These are phyloP conservation scores for Lepiota brunneoincarnata DNA, from an alignment of 768 basidiomycete genomes.

Conservation along the genomic window DNA sequence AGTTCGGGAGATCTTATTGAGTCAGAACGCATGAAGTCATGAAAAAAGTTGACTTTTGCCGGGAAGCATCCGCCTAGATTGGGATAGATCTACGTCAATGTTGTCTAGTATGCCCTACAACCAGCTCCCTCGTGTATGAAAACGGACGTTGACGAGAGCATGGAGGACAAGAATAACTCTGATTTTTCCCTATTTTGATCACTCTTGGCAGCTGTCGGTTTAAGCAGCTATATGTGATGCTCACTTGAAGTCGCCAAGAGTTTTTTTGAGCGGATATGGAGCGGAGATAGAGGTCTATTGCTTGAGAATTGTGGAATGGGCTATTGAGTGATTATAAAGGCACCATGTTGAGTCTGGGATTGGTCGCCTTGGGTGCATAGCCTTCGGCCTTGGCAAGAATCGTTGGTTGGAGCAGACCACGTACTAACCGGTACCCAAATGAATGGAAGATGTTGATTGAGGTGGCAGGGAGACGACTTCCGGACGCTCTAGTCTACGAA, in stretches of 20 bases:
- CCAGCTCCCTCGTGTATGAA: conserved; percentile 8
- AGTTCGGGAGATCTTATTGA: conserved; percentile 9
- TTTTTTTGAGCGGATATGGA: conserved; percentile 21
- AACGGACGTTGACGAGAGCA: background rate
- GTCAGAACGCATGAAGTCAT: conserved; percentile 6
- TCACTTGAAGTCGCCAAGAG: background rate
- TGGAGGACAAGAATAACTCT: conserved; percentile 11
- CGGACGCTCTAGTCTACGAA: background rate
- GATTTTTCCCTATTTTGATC: conserved; percentile 13
- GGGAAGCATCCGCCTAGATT: background rate
- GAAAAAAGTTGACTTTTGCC: background rate
- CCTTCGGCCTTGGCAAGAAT: conserved; percentile 6
- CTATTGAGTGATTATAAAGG: background rate
- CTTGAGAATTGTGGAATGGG: conserved; percentile 5
- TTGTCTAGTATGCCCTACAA: background rate
- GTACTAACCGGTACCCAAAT: background rate
- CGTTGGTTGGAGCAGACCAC: background rate
- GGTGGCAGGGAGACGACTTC: background rate
- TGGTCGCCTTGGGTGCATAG: background rate
- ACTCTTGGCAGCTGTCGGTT: conserved; percentile 7
- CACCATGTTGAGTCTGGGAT: background rate
- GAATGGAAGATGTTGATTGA: background rate
- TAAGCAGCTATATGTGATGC: background rate
- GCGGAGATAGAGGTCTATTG: conserved; percentile 24
- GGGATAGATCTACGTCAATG: background rate